These are phyloP conservation scores for Xylariaceae sp. DNA, from an alignment of 2,329 filamentous ascomycete species.

Conservation along the genomic window DNA sequence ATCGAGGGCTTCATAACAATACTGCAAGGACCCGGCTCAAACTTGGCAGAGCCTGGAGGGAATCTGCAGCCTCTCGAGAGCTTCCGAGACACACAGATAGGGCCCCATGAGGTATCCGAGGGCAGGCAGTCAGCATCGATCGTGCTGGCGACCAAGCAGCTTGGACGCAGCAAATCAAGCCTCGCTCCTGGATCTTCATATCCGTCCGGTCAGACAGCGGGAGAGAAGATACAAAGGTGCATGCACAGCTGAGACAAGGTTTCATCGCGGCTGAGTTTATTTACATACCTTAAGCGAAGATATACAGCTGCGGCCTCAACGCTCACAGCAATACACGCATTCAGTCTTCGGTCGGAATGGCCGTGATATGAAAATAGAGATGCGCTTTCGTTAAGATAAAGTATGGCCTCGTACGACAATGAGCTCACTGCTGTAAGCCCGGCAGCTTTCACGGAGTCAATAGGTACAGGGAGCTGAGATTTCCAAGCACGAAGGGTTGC, in stretches of 20 bases:
- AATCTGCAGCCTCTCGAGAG: not conserved
- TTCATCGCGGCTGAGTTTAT: slow-evolving; percentile 13
- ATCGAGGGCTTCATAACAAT: slow-evolving; percentile 1
- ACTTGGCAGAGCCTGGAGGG: slow-evolving; percentile 10
- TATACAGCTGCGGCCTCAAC: slow-evolving; percentile 7
- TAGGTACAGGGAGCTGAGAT: too few relatives aligned
- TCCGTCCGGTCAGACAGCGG: not conserved
- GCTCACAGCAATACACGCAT: slow-evolving; percentile 4
- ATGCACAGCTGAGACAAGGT: slow-evolving; percentile 11
- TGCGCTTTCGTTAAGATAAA: slow-evolving; percentile 5
- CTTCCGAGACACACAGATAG: not conserved
- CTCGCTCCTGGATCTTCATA: not conserved
- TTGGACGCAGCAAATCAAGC: too few relatives aligned
- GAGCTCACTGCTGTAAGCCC: slow-evolving; percentile 7
- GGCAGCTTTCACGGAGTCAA: not conserved
- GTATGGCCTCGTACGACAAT: slow-evolving; percentile 4
- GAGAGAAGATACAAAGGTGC: not conserved
- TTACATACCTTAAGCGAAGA: slow-evolving; percentile 11
- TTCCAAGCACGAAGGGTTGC: too few relatives aligned
- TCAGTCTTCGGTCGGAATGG: not conserved
- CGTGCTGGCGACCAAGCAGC: too few relatives aligned
- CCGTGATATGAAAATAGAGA: slow-evolving; percentile 8
- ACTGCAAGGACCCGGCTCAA: slow-evolving; percentile 15
- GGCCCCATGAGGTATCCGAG: too few relatives aligned
- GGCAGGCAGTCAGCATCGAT: too few relatives aligned